These are phyloP conservation scores for Emmonsiellopsis sp. DNA, from an alignment of 2,329 filamentous ascomycete species.

Conservation along the genomic window DNA sequence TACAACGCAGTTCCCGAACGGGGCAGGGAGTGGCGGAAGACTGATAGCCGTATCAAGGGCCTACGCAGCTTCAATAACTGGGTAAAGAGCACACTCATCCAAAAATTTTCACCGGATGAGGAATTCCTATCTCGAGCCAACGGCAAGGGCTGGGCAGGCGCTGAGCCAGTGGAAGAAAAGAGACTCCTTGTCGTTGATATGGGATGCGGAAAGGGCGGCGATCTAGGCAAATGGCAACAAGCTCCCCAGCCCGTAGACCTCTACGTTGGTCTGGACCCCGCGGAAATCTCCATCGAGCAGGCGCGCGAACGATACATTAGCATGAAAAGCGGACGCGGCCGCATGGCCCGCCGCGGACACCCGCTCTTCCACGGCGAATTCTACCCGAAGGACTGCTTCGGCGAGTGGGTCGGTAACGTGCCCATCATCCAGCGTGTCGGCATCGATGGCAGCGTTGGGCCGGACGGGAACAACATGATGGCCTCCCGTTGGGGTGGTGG, in stretches of 20 bases:
- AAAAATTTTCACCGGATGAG: slow-evolving; percentile 84
- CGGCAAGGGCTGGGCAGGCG: slow-evolving; percentile 38
- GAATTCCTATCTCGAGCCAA: slow-evolving; percentile 51
- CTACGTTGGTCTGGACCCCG: slow-evolving; percentile 90
- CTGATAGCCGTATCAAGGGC: slow-evolving; percentile 90
- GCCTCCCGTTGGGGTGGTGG: slow-evolving; percentile 60
- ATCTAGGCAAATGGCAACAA: slow-evolving; percentile 91
- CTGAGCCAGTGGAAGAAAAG: slow-evolving; percentile 29
- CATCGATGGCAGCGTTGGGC: slow-evolving; percentile 65
- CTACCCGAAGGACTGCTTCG: slow-evolving; percentile 85
- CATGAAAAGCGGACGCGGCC: slow-evolving; percentile 50
- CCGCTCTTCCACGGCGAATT: slow-evolving; percentile 79
- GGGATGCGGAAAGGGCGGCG: slow-evolving; percentile 93
- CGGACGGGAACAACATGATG: slow-evolving; percentile 39
- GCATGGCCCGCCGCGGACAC: slow-evolving; percentile 40
- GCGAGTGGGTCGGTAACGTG: slow-evolving; percentile 71
- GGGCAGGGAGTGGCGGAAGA: slow-evolving; percentile 88
- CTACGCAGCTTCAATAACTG: slow-evolving; percentile 95
- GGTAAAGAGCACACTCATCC: slow-evolving; percentile 95
- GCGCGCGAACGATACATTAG: slow-evolving; percentile 72
- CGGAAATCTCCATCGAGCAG: slow-evolving; percentile 84
- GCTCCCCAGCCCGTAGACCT: slow-evolving; percentile 84
- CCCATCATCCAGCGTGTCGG: slow-evolving; percentile 78
- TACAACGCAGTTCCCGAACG: slow-evolving; percentile 95
- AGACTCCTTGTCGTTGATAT: slow-evolving; percentile 80